A percentile compares a stretch with the other conserved stretches of the same genome.
phyloP scores from a whole-genome alignment of 2,329 filamentous ascomycete genomes.

The Sphaceloma murrayae region DNA sequence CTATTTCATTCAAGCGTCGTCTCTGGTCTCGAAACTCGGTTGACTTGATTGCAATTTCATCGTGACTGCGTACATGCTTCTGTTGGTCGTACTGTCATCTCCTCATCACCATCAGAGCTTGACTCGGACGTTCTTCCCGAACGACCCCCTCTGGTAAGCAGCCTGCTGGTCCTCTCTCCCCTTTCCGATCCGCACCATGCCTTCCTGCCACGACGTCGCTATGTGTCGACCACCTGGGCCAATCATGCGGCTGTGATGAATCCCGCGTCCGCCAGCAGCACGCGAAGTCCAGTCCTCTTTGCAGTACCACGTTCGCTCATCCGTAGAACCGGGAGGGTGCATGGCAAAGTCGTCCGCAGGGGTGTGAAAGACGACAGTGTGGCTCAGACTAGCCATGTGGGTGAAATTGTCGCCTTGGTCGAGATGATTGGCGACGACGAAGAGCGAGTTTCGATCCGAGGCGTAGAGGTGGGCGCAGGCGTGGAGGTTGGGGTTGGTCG shows the following conservation, averaged over 20 bases:
- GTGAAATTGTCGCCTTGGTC: slow-evolving; percentile 33
- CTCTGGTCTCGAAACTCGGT: too few relatives aligned
- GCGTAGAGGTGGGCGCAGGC: slow-evolving; percentile 50
- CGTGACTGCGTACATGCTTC: background rate
- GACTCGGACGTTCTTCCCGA: slow-evolving; percentile 1
- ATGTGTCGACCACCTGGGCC: slow-evolving; percentile 35
- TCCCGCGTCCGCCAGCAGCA: slow-evolving; percentile 36
- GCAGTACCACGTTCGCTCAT: slow-evolving; percentile 37
- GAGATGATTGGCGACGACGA: slow-evolving; percentile 43
- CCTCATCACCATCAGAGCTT: background rate
- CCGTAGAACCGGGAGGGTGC: slow-evolving; percentile 24
- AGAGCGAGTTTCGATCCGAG: slow-evolving; percentile 47
- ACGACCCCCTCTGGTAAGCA: slow-evolving; percentile 2
- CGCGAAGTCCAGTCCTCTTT: slow-evolving; percentile 42
- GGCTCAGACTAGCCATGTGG: slow-evolving; percentile 40
- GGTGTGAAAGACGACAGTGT: slow-evolving; percentile 42
- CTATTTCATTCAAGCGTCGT: too few relatives aligned
- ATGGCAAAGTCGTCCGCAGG: slow-evolving; percentile 34
- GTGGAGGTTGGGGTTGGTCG: slow-evolving; percentile 45
- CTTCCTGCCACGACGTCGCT: slow-evolving; percentile 42
- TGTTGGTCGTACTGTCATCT: background rate
- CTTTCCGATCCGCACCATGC: slow-evolving; percentile 32
- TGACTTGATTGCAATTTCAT: too few relatives aligned
- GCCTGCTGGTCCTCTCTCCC: slow-evolving; percentile 18
- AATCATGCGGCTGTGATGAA: slow-evolving; percentile 41